Evolutionary conservation across 306 rosid species (phyloP).

Genomic region (Pterocarpus santalinus): DNA sequence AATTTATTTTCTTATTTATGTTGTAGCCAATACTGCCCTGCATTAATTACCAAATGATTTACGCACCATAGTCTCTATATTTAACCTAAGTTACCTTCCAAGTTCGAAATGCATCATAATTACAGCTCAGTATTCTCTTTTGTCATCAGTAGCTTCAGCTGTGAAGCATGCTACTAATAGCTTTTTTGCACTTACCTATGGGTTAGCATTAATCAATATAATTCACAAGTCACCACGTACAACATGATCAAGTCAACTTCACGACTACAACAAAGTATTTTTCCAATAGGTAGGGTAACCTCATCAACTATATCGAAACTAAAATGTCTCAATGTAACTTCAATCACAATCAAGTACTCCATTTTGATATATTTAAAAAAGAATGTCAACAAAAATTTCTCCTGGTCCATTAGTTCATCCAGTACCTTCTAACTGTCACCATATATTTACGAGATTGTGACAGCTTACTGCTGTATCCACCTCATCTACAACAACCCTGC

Average conservation of each 20-base stretch:
- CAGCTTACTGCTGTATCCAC: slow-evolving; percentile 8
- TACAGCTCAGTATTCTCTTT: neutral
- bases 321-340: neutral
- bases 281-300: neutral
- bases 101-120: slow-evolving; percentile 1
- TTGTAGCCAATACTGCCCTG: neutral
- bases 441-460: neutral
- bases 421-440: slow-evolving; percentile 11
- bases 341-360: slow-evolving; percentile 1
- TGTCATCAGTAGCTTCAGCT: neutral
- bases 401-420: neutral
- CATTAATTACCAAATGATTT: neutral
- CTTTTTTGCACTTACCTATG: neutral
- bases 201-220: neutral
- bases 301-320: neutral
- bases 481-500: neutral
- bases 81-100: neutral
- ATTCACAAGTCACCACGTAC: slow-evolving; percentile 10
- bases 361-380: neutral
- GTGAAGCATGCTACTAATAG: neutral
- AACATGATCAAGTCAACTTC: neutral
- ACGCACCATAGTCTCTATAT: neutral
- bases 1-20: neutral
- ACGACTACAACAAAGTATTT: neutral
- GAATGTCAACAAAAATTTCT: slow-evolving; percentile 20